phyloP scores from a whole-genome alignment of 805 yeast genomes.

The Saccharomyces jurei region DNA sequence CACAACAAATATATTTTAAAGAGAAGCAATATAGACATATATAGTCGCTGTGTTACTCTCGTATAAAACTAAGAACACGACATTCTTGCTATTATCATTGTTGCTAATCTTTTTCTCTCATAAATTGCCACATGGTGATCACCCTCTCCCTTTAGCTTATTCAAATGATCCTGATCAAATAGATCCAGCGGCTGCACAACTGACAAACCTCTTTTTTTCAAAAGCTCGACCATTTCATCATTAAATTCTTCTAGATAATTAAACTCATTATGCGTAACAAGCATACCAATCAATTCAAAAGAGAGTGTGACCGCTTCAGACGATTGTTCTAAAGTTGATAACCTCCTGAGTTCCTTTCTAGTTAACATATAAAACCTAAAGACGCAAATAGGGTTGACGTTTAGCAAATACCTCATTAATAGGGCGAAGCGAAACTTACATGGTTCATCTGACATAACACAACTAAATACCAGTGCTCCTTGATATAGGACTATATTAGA shows the following conservation, averaged over 20 bases:
- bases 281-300: slow-evolving; percentile 17
- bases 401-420: slow-evolving; percentile 21
- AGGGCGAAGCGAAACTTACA: slow-evolving; percentile 25
- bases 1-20: background rate
- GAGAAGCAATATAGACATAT: background rate
- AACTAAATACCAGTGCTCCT: slow-evolving; percentile 21
- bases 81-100: slow-evolving; percentile 16
- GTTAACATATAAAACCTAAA: slow-evolving; percentile 26
- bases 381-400: slow-evolving; percentile 22
- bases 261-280: slow-evolving; percentile 26
- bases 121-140: slow-evolving; percentile 6
- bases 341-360: slow-evolving; percentile 21
- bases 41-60: background rate
- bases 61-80: slow-evolving; percentile 1
- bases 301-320: slow-evolving; percentile 26
- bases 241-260: slow-evolving; percentile 11
- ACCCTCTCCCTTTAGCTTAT: slow-evolving; percentile 5
- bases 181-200: slow-evolving; percentile 10
- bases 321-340: slow-evolving; percentile 21
- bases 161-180: slow-evolving; percentile 4
- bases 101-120: slow-evolving; percentile 15
- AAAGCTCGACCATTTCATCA: slow-evolving; percentile 8
- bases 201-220: slow-evolving; percentile 16
- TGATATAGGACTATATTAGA: slow-evolving; percentile 27
- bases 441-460: slow-evolving; percentile 28